Evolutionary conservation across 495 filamentous ascomycete species (phyloP), one percentile per base, ranked within the genome.

Genomic region (Penicillium daleae): DNA sequence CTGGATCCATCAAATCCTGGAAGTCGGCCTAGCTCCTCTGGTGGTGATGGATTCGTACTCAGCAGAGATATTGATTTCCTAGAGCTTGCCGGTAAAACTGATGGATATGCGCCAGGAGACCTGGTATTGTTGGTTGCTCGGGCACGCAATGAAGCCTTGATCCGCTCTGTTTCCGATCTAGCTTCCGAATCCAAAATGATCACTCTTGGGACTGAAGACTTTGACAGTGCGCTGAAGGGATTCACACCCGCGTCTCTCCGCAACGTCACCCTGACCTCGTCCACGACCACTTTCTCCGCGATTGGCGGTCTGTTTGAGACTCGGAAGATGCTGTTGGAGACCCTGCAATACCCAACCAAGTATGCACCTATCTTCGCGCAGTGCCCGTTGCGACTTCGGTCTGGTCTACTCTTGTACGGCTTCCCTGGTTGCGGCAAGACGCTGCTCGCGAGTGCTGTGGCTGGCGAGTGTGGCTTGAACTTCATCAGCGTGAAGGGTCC

Each of bases 401-500:
- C 93, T 22, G 95, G 95, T 46, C 79, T 99, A 0, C 82, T 99
- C 10, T 80, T 99, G 4, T 99, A 98, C 70, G 95, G 95, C 40
- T 97, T 90, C 71, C 95, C 95, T 3, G 95, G 95, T 13, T 97
- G 95, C 66, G 95, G 95, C 62, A 99, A 99, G 76, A 99, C 95
- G 1, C 82, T 98, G 8, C 85, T 98, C 2, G 95, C 95, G 4
- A 91, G 88, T 57, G 96, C 96, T 3, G 93, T 99, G 3, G 95
- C 95, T 6, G 93, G 93, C 57, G 95, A 98, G 73, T 97, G 93
- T 69, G 94, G 94, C 0, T 85, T 98, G 67, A 98, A 97, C 73
- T 98, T 98, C 80, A 98, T 99, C 78, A 92, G 87, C 57, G 96
- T 99, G 60, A 98, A 98, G 74, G 95, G 95, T 6, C 96, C 95